Evolutionary conservation across 148 eudicot species (phyloP).

Genomic region (Chenopodium berlandieri): DNA sequence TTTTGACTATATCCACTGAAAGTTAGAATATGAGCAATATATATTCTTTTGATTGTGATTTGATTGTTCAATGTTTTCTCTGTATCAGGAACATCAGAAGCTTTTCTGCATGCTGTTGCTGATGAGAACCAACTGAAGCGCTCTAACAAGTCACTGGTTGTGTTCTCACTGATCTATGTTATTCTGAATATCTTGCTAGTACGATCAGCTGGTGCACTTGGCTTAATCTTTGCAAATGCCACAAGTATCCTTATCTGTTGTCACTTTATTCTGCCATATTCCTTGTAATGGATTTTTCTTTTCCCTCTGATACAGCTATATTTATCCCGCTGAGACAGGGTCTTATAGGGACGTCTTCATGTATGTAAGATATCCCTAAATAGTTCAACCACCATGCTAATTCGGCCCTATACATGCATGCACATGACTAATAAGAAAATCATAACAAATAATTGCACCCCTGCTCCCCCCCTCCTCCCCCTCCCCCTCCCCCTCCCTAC

Average conservation of each 20-base stretch:
- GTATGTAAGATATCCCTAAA: neutral
- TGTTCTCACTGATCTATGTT: constrained; percentile 78
- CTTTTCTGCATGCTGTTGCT: constrained; percentile 95
- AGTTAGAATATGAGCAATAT: neutral
- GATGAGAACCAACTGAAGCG: constrained; percentile 76
- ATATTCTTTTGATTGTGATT: neutral
- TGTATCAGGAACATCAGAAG: constrained; percentile 93
- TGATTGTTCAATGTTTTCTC: constrained; percentile 17
- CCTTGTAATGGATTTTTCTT: neutral
- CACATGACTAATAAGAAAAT: too few species aligned
- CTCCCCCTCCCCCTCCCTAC: neutral
- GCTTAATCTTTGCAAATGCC: constrained; percentile 83
- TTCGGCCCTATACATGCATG: neutral
- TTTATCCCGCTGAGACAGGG: neutral
- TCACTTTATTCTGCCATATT: neutral
- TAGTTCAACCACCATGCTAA: too few species aligned
- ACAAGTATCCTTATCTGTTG: constrained; percentile 77
- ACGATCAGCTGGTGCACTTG: constrained; percentile 88
- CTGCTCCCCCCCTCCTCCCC: neutral
- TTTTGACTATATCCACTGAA: neutral
- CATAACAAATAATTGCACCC: neutral
- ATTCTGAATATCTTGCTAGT: constrained; percentile 71
- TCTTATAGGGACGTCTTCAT: neutral
- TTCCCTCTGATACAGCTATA: neutral
- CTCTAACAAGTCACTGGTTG: constrained; percentile 75